These are phyloP conservation scores for Rhizophora apiculata DNA, from an alignment of 345 rosid genomes.

Conservation along the genomic window DNA sequence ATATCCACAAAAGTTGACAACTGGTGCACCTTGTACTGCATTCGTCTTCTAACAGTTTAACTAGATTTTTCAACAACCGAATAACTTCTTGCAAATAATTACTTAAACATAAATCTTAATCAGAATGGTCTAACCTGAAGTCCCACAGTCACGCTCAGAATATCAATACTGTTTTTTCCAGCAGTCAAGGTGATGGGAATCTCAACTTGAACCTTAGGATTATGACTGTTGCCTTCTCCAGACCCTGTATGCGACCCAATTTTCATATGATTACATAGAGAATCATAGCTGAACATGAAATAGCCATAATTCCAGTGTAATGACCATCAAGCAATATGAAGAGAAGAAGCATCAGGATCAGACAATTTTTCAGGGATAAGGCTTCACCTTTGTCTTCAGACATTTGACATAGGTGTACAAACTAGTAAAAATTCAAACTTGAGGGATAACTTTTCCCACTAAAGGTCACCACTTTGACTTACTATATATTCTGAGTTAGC, in stretches of 20 bases:
- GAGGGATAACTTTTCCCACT: too few species aligned
- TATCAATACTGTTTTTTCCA: constrained; percentile 78
- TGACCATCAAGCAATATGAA: too few species aligned
- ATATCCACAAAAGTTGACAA: constrained; percentile 1
- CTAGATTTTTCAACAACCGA: too few species aligned
- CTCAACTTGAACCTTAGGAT: constrained; percentile 54
- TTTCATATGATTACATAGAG: background rate
- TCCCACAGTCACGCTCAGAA: constrained; percentile 89
- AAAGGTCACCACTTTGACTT: too few species aligned
- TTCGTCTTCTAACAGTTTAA: too few species aligned
- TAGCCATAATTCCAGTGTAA: background rate
- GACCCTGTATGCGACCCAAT: constrained; percentile 53
- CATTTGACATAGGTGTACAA: too few species aligned
- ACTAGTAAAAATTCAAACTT: too few species aligned
- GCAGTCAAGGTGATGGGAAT: constrained; percentile 53
- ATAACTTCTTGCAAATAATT: constrained; percentile 1
- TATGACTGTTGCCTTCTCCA: constrained; percentile 44
- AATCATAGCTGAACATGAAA: background rate
- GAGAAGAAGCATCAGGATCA: too few species aligned
- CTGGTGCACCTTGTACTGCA: background rate
- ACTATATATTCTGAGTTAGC: too few species aligned
- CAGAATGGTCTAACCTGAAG: constrained; percentile 56
- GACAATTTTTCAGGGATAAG: too few species aligned
- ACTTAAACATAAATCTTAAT: constrained; percentile 3
- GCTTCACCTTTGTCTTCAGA: too few species aligned